Conservation (phyloP, 441 rosid species). For the Capsella rubella region DNA sequence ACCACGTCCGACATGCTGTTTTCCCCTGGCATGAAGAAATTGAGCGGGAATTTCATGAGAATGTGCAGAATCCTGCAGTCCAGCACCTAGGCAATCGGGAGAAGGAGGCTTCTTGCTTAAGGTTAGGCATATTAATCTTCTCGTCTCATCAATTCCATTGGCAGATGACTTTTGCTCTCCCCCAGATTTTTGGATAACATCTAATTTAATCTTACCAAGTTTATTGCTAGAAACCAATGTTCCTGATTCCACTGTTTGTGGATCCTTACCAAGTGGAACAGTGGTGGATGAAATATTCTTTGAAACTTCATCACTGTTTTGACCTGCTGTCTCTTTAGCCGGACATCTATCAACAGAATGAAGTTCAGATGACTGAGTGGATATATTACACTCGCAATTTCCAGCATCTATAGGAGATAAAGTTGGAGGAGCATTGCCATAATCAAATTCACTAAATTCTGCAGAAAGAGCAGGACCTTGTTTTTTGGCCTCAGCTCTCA, state of each 20-base stretch:
- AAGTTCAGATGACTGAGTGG: conserved; percentile 38
- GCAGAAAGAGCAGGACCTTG: conserved; percentile 50
- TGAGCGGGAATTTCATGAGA: conserved; percentile 39
- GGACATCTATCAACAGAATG: conserved; percentile 41
- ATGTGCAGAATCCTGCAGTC: conserved; percentile 48
- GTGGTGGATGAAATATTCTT: conserved; percentile 42
- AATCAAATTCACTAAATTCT: conserved; percentile 43
- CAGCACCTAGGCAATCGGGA: conserved; percentile 50
- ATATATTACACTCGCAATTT: conserved; percentile 43
- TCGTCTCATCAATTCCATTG: conserved; percentile 44
- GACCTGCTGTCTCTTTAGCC: conserved; percentile 44
- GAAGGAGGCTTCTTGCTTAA: conserved; percentile 62
- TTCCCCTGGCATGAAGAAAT: conserved; percentile 40
- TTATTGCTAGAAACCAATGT: conserved; percentile 40
- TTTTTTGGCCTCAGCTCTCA: conserved; percentile 41
- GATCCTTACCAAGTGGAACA: conserved; percentile 32
- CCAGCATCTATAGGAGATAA: conserved; percentile 38
- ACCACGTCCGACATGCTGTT: conserved; percentile 59
- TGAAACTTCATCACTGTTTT: conserved; percentile 36
- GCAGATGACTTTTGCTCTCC: conserved; percentile 44
- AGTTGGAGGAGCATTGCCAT: conserved; percentile 40
- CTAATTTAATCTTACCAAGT: conserved; percentile 34
- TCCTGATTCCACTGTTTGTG: conserved; percentile 36
- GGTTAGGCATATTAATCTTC: conserved; percentile 54
- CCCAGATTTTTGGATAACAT: conserved; percentile 39